Evolutionary conservation across 2,329 filamentous ascomycete species (phyloP).

Genomic region (Chrysosporium keratinophilum): DNA sequence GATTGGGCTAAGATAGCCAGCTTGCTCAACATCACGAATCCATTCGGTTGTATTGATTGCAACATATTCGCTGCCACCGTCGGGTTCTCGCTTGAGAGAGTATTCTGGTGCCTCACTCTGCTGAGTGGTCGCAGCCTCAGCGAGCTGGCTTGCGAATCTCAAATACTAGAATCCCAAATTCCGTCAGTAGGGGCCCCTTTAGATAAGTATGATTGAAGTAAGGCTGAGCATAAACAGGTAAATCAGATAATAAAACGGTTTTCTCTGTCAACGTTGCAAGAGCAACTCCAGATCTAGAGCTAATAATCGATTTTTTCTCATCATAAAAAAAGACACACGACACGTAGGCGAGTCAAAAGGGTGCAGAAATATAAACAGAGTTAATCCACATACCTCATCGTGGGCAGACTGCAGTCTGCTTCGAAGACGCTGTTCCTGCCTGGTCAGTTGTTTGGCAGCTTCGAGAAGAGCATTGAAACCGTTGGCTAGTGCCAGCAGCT

Average conservation of each 20-base stretch:
- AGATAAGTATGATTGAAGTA: background rate
- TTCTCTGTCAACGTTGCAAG: slow-evolving; percentile 53
- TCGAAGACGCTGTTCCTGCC: slow-evolving; percentile 32
- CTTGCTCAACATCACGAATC: slow-evolving; percentile 14
- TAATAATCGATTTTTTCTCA: slow-evolving; percentile 55
- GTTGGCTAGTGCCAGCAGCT: slow-evolving; percentile 28
- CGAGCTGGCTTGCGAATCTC: slow-evolving; percentile 26
- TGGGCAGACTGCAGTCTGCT: slow-evolving; percentile 30
- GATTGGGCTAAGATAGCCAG: slow-evolving; percentile 11
- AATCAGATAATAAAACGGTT: slow-evolving; percentile 44
- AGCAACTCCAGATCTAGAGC: slow-evolving; percentile 75
- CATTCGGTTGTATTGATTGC: slow-evolving; percentile 13
- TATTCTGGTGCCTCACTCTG: background rate
- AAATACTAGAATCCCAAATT: slow-evolving; percentile 24
- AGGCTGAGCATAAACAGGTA: background rate
- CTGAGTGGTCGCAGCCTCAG: slow-evolving; percentile 20
- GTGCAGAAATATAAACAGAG: slow-evolving; percentile 4
- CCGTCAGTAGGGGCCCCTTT: background rate
- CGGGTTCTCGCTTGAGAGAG: background rate
- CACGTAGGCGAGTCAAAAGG: slow-evolving; percentile 2
- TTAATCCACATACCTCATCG: slow-evolving; percentile 30
- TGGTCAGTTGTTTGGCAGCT: slow-evolving; percentile 31
- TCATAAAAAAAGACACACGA: slow-evolving; percentile 30
- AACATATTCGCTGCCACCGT: background rate
- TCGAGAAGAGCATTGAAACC: slow-evolving; percentile 36